Conservation (phyloP, 192 early-diverging fungal species). For the Spizellomyces sp. region DNA sequence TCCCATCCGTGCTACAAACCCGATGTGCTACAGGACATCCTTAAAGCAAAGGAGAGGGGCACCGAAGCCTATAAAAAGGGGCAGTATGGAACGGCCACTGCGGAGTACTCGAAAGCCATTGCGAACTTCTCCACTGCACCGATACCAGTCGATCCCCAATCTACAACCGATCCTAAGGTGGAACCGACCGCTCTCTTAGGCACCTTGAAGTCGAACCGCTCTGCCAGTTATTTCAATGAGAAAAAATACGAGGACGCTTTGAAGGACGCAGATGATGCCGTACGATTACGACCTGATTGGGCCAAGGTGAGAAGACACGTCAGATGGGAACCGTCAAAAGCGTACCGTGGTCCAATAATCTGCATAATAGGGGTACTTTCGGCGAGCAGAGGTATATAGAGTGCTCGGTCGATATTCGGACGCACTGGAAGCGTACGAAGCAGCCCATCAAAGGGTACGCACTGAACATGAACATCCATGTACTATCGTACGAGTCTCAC, state of each 20-base stretch:
- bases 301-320: constrained; percentile 32
- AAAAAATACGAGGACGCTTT: constrained; percentile 71
- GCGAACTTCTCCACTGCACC: constrained; percentile 61
- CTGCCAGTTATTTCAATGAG: constrained; percentile 56
- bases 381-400: constrained; percentile 38
- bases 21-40: constrained; percentile 1
- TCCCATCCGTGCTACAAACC: too few species aligned
- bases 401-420: constrained; percentile 22
- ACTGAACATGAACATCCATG: too few species aligned
- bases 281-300: constrained; percentile 42
- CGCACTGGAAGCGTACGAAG: constrained; percentile 36
- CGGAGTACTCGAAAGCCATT: constrained; percentile 83
- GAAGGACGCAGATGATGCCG: constrained; percentile 70
- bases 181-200: constrained; percentile 50
- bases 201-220: constrained; percentile 76
- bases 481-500: background rate
- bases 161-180: background rate
- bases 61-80: constrained; percentile 77
- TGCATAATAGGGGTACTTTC: constrained; percentile 38
- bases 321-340: background rate
- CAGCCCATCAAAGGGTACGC: constrained; percentile 24
- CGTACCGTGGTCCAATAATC: background rate
- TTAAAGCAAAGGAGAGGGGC: constrained; percentile 72
- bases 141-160: background rate
- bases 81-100: constrained; percentile 58